Evolutionary conservation across 129 eudicot species (phyloP), one percentile per base, ranked within the genome.

Genomic region (Tagetes patula): DNA sequence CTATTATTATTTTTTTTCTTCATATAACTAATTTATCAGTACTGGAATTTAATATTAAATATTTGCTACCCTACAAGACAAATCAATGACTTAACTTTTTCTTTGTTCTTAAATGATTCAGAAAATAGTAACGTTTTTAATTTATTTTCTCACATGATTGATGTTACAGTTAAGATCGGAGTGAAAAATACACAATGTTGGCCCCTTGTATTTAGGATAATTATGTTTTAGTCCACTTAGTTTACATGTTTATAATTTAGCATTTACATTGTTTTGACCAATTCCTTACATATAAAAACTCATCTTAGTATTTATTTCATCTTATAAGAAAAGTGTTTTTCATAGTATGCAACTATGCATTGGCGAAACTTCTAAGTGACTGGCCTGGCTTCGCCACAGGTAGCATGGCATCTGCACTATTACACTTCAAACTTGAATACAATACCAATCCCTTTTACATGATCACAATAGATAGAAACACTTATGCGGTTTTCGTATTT

Each of bases 21-120:
- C 3, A 2, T 27, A 55, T 20, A 20, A 20, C 27, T 30, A 55
- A 8, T 31, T 55, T 20, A 27, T 6, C 3, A 27, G 8, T 55
- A 55, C 12, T 37, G 43, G 8, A 65, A 49, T 48, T 10, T 27
- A 49, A 49, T 70, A 70, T 12, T 33, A 3, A 34, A 6, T 11
- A 71, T 54, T 40, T 53, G 13, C 31, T 42, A 12, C 66, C 67
- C 45, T 42, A 72, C 76, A 42, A 11, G 55, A 62, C 76, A 55
- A 71, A 71, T 71, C 42, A 71, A 34, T 14, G 32, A 56, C 33
- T 72, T 70, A 72, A 53, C 67, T 12, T 56, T 71, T 54, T 71
- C 50, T 61, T 63, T 64, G 30, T 27, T 33, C 33, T 37, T 47
- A 39, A 65, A 62, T 48, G 14, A 60, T 73, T 20, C 46, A 49